phyloP scores from a whole-genome alignment of 164 flowering plant species.

The Chloranthus sessilifolius region DNA sequence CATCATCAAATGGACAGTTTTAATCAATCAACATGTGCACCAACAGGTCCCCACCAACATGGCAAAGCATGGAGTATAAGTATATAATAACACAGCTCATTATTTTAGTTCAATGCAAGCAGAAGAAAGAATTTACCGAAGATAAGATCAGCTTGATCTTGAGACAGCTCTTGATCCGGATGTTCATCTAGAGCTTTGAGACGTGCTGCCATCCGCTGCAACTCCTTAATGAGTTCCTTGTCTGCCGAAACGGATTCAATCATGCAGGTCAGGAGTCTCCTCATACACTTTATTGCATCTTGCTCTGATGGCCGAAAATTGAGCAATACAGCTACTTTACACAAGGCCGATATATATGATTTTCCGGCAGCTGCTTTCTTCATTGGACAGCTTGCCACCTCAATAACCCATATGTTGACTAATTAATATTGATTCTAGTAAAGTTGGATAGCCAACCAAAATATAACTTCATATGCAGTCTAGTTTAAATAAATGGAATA shows the following conservation, averaged over 20 bases:
- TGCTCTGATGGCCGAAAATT: conserved; percentile 60
- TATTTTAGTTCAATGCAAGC: too few relatives aligned
- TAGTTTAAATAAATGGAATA: too few relatives aligned
- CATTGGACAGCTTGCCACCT: conserved; percentile 55
- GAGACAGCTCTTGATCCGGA: conserved; percentile 51
- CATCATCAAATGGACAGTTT: too few relatives aligned
- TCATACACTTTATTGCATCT: conserved; percentile 62
- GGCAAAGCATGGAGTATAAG: too few relatives aligned
- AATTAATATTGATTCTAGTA: too few relatives aligned
- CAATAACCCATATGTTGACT: conserved; percentile 11
- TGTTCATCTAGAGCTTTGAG: conserved; percentile 47
- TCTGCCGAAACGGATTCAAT: conserved; percentile 43
- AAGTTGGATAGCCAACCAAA: too few relatives aligned
- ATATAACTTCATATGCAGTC: too few relatives aligned
- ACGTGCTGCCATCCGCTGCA: conserved; percentile 53
- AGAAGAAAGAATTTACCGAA: conserved; percentile 40
- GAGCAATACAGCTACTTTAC: conserved; percentile 55
- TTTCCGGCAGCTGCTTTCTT: conserved; percentile 84
- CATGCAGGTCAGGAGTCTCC: conserved; percentile 48
- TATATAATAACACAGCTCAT: too few relatives aligned
- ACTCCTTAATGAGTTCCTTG: conserved; percentile 66
- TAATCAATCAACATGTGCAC: too few relatives aligned
- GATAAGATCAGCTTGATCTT: conserved; percentile 46
- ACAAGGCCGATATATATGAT: conserved; percentile 63
- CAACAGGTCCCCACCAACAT: too few relatives aligned